Base-by-base conservation (phyloP, 768 basidiomycete genomes). In the Glaciozyma antarctica region DNA sequence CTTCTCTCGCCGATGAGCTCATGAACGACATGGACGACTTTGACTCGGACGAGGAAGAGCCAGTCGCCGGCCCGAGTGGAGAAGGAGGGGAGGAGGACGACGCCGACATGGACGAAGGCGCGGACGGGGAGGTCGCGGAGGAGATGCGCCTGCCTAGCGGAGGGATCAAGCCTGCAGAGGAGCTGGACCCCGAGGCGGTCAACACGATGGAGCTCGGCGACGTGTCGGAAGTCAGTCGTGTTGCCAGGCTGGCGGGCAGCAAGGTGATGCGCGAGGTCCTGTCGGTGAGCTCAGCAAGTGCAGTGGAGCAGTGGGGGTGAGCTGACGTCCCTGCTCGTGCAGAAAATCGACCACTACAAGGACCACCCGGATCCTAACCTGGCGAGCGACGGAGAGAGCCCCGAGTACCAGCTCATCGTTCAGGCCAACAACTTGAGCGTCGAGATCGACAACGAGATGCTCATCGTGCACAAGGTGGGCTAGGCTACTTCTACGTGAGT, bases 371-470 rank as follows among this genome's bases (percentile, higher is more conserved):
- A 87, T 43, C 82, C 88, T 7, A 82, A 85, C 32, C 86, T 89
- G 67, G 82, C 85, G 43, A 86, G 87, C 28, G 86, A 88, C 2
- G 88, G 90, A 75, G 81, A 91, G 66, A 93, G 94, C 75, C 89
- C 91, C 1, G 95, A 99, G 77, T 99, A 99, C 79, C 85, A 86
- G 67, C 81, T 98, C 66, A 98, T 98, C 73, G 95, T 99, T 7
- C 86, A 91, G 72, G 90, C 95, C 30, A 99, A 99, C 80, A 99
- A 99, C 77, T 80, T 98, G 64, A 90, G 92, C 2, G 95, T 99
- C 51, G 95, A 99, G 73, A 86, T 98, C 8, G 95, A 99, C 78
- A 99, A 99, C 72, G 95, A 99, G 77, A 90, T 97, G 61, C 81
- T 99, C 44, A 81, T 99, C 41, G 93, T 99, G 0, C 90, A 99